Base-by-base conservation (phyloP, 176 grass and related monocot genomes). In the Avena atlantica region DNA sequence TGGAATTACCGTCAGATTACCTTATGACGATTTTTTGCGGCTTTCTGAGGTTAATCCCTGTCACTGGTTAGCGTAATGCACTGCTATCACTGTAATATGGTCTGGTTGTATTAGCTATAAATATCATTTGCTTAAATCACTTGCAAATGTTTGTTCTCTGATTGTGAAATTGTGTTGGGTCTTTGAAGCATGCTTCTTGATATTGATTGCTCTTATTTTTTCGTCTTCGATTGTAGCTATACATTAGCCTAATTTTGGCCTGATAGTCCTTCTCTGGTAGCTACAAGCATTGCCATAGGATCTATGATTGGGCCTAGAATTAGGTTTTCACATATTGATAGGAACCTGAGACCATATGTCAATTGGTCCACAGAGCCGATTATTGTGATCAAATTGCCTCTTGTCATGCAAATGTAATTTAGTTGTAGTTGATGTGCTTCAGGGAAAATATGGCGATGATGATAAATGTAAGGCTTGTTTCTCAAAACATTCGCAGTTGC, bases 241-340 rank as follows among this genome's bases (percentile, higher is more conserved):
- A 6, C 2, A 12, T 0, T 6, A 42, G 40, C 40, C 40, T 9
- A 55, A 12, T 10, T 76, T 19, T 16, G 87, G 92, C 87, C 89
- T 87, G 60, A 94, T 95, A 89, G 92, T 94, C 92, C 89, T 90
- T 98, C 84, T 36, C 76, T 71, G 71, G 36, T 88, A 98, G 96
- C 89, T 76, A 19, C 0, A 31, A 6, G 49, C 74, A 55, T 76
- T 76, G 25, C 53, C 74, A 25, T 11, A 52, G 74, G 49, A 55
- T 53, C 74, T 76, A 76, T 76, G 50, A 55, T 76, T 52, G 49
- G 49, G 74, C 90, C 87, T 2, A 98, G 0, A 96, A 13, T 11
- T 14, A 91, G 40, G 44, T 85, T 74, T 88, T 96, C 92, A 86
- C 90, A 82, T 62, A 61, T 91, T 96, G 92, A 98, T 98, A 96